Evolutionary conservation across 1,139 yeast genomes (phyloP).

Genomic region (Hansenula lynferdii): DNA sequence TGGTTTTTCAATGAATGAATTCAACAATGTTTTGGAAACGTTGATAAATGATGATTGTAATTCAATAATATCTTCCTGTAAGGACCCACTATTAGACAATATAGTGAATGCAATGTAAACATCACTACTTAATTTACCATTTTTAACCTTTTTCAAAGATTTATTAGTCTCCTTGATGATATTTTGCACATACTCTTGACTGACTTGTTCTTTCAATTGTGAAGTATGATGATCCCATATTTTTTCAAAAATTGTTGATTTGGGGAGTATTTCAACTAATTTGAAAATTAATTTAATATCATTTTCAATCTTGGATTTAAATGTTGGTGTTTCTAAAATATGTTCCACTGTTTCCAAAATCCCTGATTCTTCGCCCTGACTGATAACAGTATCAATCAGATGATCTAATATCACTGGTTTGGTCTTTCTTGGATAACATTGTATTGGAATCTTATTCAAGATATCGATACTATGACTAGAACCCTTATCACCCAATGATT

Average conservation of each 20-base stretch:
- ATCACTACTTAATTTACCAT: slow-evolving; percentile 12
- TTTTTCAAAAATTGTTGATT: slow-evolving; percentile 22
- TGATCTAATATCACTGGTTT: slow-evolving; percentile 38
- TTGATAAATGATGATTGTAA: slow-evolving; percentile 8
- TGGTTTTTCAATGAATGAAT: not conserved
- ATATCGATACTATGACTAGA: slow-evolving; percentile 7
- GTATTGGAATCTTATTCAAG: slow-evolving; percentile 38
- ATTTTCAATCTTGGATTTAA: slow-evolving; percentile 44
- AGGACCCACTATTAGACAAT: slow-evolving; percentile 7
- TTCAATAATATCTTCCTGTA: not conserved
- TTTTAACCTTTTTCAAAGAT: slow-evolving; percentile 2
- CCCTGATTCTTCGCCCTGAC: slow-evolving; percentile 8
- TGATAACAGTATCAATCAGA: slow-evolving; percentile 18
- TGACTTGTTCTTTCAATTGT: slow-evolving; percentile 23
- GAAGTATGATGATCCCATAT: slow-evolving; percentile 31
- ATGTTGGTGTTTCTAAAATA: slow-evolving; percentile 44
- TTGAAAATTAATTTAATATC: slow-evolving; percentile 28
- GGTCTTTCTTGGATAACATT: slow-evolving; percentile 39
- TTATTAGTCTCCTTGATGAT: slow-evolving; percentile 15
- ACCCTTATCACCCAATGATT: slow-evolving; percentile 3
- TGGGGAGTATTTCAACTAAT: slow-evolving; percentile 20
- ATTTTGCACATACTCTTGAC: slow-evolving; percentile 17
- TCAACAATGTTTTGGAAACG: slow-evolving; percentile 9
- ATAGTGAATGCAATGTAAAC: slow-evolving; percentile 22
- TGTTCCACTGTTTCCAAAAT: slow-evolving; percentile 28